Conservation (phyloP, 2,329 filamentous ascomycete genomes). For the Colletotrichum tropicicola region DNA sequence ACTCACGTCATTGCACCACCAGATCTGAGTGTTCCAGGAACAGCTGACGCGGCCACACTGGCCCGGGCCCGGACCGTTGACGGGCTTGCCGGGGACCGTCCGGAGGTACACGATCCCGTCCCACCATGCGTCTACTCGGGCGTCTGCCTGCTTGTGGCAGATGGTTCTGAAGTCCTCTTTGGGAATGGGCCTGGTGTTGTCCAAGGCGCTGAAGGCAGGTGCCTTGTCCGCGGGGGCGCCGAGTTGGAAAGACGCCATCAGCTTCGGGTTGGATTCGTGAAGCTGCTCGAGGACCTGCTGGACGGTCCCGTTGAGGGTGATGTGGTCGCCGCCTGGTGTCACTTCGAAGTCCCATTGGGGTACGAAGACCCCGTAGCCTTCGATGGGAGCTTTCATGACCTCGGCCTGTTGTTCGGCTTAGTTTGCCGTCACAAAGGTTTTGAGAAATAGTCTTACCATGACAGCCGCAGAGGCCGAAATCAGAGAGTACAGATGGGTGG, state of each 20-base stretch:
- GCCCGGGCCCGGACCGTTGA: not conserved
- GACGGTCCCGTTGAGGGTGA: not conserved
- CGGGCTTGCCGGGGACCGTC: not conserved
- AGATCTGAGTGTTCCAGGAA: not conserved
- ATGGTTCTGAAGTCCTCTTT: not conserved
- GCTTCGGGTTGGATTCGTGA: not conserved
- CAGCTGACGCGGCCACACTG: not conserved
- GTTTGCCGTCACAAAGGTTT: not conserved
- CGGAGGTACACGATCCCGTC: not conserved
- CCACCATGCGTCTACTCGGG: not conserved
- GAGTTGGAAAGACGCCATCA: not conserved
- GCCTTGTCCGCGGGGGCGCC: not conserved
- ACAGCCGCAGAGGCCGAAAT: not conserved
- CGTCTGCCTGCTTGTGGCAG: not conserved
- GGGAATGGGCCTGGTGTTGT: too few species aligned
- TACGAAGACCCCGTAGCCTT: not conserved
- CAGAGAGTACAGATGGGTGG: too few species aligned
- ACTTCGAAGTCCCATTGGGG: conserved; percentile 31
- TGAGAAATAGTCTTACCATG: not conserved
- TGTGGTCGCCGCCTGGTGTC: conserved; percentile 11
- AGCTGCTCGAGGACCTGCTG: conserved; percentile 1
- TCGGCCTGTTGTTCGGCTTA: not conserved
- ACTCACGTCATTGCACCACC: not conserved
- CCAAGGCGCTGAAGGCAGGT: too few species aligned
- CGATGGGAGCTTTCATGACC: not conserved